phyloP scores from a whole-genome alignment of 2,329 filamentous ascomycete genomes.

The Ceratocystis papillata region DNA sequence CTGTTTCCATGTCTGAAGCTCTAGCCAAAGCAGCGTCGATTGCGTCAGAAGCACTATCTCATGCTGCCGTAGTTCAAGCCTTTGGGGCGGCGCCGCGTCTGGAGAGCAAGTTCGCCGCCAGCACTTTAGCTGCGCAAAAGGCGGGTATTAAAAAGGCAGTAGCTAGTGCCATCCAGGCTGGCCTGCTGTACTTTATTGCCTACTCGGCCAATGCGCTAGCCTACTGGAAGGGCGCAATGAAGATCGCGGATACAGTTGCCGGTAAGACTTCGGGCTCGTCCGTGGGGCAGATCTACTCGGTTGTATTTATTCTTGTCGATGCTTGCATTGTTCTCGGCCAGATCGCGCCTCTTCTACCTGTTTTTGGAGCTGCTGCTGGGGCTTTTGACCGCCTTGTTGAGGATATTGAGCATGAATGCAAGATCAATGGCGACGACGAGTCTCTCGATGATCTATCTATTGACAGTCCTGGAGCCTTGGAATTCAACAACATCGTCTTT shows the following conservation, averaged over 20 bases:
- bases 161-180: conserved; percentile 47
- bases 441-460: conserved; percentile 12
- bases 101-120: conserved; percentile 47
- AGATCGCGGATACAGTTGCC: conserved; percentile 35
- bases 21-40: conserved; percentile 50
- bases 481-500: conserved; percentile 37
- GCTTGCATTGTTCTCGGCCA: conserved; percentile 53
- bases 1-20: conserved; percentile 40
- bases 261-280: conserved; percentile 32
- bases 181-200: conserved; percentile 55
- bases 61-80: conserved; percentile 52
- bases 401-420: conserved; percentile 44
- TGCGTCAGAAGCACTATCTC: conserved; percentile 50
- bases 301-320: conserved; percentile 54
- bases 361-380: conserved; percentile 48
- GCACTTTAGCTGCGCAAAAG: conserved; percentile 40
- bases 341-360: conserved; percentile 52
- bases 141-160: conserved; percentile 49
- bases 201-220: conserved; percentile 57
- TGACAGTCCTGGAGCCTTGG: conserved; percentile 35
- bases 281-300: conserved; percentile 47
- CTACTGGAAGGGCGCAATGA: conserved; percentile 55
- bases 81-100: conserved; percentile 50
- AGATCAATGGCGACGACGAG: conserved; percentile 37
- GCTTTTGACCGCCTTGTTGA: conserved; percentile 47